Base-by-base conservation (phyloP, 2,329 filamentous ascomycete species). In the Knoxdaviesia capensis region DNA sequence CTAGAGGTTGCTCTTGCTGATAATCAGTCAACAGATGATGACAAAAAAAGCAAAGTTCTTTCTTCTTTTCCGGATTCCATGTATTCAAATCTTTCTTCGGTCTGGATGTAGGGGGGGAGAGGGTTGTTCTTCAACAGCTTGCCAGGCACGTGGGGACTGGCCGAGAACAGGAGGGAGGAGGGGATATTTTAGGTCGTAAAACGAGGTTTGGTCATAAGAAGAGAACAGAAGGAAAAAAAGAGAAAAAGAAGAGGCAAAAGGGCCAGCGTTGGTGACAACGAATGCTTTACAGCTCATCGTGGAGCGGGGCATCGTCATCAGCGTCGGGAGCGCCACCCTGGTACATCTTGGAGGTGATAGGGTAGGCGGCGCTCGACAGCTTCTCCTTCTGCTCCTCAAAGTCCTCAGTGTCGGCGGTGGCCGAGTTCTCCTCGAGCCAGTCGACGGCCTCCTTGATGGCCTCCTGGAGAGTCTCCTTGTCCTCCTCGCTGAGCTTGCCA, bases 341-440 rank as follows among this genome's bases (percentile, higher is more conserved):
- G 71, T 94, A 94, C 56, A 94, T 74, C 77, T 98, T 98, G 69
- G 84, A 93, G 54, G 90, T 98, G 67, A 98, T 98, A 52, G 90
- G 90, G 69, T 96, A 94, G 43, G 90, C 90, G 50, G 94, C 83
- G 62, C 82, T 81, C 54, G 83, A 92, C 52, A 98, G 75, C 75
- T 94, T 94, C 81, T 98, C 88, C 73, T 92, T 94, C 72, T 96
- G 88, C 76, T 98, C 90, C 65, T 94, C 87, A 55, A 96, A 94
- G 69, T 96, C 90, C 69, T 94, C 88, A 46, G 85, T 71, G 51
- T 70, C 75, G 49, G 90, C 90, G 41, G 80, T 80, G 51, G 80
- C 76, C 51, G 75, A 83, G 66, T 94, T 92, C 74, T 93, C 85
- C 53, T 94, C 87, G 46, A 98, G 79, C 90, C 90, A 98, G 61